These are phyloP conservation scores for Mucor indicus DNA, from an alignment of 371 early-diverging fungal genomes.

Conservation along the genomic window DNA sequence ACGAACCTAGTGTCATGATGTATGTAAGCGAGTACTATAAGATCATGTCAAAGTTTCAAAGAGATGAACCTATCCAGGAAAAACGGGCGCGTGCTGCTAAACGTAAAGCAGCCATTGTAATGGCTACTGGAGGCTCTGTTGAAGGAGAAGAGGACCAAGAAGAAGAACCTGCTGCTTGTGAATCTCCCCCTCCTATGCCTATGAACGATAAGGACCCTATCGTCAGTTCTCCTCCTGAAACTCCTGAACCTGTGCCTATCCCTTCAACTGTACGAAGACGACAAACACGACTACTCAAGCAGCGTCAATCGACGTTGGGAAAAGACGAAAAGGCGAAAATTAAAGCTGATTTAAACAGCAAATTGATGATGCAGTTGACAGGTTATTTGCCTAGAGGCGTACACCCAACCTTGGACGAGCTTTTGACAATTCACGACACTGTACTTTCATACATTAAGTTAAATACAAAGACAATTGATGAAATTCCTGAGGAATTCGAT, in stretches of 20 bases:
- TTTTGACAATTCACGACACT: constrained; percentile 40
- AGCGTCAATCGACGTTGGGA: constrained; percentile 34
- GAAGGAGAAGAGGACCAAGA: background rate
- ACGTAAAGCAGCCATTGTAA: constrained; percentile 30
- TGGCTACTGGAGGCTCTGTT: constrained; percentile 23
- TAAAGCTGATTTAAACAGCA: constrained; percentile 40
- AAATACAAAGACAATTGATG: constrained; percentile 35
- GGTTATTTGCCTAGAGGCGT: constrained; percentile 49
- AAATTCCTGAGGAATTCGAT: constrained; percentile 39
- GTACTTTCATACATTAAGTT: constrained; percentile 39
- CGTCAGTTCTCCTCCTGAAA: constrained; percentile 9
- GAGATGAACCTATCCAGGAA: constrained; percentile 9
- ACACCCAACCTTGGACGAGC: constrained; percentile 37
- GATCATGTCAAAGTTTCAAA: constrained; percentile 35
- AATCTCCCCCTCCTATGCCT: constrained; percentile 2
- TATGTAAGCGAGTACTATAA: constrained; percentile 50
- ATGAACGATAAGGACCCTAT: background rate
- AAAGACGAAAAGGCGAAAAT: constrained; percentile 45
- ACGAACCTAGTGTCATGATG: constrained; percentile 51
- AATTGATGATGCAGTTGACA: constrained; percentile 42
- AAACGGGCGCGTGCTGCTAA: constrained; percentile 21
- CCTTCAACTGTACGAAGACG: constrained; percentile 32
- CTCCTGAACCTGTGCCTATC: constrained; percentile 36
- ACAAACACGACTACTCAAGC: too few species aligned
- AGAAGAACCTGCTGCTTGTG: background rate